Conservation (phyloP, 768 basidiomycete species). For the Trametes cingulata region DNA sequence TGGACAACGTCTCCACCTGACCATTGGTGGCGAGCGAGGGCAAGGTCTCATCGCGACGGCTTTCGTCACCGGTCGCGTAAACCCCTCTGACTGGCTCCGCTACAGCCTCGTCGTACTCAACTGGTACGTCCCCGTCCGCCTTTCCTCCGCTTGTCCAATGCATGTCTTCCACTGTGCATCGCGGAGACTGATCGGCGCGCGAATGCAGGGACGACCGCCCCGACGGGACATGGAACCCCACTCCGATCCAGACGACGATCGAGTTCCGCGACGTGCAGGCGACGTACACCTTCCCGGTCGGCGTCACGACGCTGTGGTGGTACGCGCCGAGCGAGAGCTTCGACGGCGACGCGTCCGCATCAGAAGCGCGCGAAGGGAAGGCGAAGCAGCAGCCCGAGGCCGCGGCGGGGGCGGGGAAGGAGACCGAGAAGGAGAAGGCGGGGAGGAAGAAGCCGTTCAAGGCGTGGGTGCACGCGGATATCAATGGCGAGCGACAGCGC, state of each 20-base stretch:
- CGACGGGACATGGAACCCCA: slow-evolving; percentile 54
- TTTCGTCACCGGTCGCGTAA: slow-evolving; percentile 59
- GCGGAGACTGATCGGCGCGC: not conserved
- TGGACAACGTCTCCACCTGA: slow-evolving; percentile 66
- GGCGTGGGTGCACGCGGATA: slow-evolving; percentile 12
- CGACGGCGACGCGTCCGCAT: not conserved
- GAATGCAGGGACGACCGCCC: slow-evolving; percentile 46
- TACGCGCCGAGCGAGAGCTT: slow-evolving; percentile 33
- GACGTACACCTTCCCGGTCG: slow-evolving; percentile 76
- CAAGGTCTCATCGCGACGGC: slow-evolving; percentile 67
- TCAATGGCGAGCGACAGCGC: slow-evolving; percentile 14
- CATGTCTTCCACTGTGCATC: not conserved
- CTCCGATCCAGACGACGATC: slow-evolving; percentile 57
- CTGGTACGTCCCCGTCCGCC: slow-evolving; percentile 37
- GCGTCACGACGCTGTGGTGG: slow-evolving; percentile 62
- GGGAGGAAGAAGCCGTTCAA: slow-evolving; percentile 4
- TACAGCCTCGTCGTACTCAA: slow-evolving; percentile 78
- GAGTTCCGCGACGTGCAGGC: slow-evolving; percentile 65
- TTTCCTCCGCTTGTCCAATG: not conserved
- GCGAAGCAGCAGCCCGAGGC: not conserved
- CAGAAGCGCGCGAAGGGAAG: not conserved
- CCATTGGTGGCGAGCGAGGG: slow-evolving; percentile 53
- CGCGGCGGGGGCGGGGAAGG: not conserved
- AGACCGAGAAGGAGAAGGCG: not conserved
- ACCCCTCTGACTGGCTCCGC: slow-evolving; percentile 55